Evolutionary conservation across 352 stramenopile species (phyloP).

Genomic region (Phytophthora tentaculata): DNA sequence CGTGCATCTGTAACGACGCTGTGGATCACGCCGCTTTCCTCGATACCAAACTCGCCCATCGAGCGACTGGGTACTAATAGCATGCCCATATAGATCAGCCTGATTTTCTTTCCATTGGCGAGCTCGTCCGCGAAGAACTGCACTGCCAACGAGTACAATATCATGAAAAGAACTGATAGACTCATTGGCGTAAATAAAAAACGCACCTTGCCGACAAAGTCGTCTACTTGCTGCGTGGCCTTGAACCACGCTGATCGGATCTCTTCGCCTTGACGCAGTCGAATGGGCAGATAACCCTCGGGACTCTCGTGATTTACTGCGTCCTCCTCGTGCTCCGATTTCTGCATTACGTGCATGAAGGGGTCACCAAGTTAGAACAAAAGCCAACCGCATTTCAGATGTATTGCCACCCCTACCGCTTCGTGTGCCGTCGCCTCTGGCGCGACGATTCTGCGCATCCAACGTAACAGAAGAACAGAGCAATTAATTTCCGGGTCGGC

Average conservation of each 20-base stretch:
- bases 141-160: constrained; percentile 10
- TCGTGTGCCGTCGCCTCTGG: constrained; percentile 34
- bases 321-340: constrained; percentile 18
- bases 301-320: constrained; percentile 36
- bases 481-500: constrained; percentile 1
- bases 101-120: constrained; percentile 61
- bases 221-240: constrained; percentile 64
- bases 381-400: not conserved
- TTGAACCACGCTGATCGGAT: constrained; percentile 68
- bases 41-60: constrained; percentile 83
- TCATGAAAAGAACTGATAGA: not conserved
- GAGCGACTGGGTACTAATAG: constrained; percentile 61
- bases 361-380: constrained; percentile 8
- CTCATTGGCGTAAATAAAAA: too few relatives aligned
- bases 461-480: constrained; percentile 20
- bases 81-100: constrained; percentile 87
- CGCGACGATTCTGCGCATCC: constrained; percentile 47
- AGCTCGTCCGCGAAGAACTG: constrained; percentile 75
- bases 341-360: constrained; percentile 15
- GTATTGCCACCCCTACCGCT: constrained; percentile 9
- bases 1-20: constrained; percentile 73
- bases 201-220: constrained; percentile 55
- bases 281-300: constrained; percentile 56
- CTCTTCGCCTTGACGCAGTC: constrained; percentile 65
- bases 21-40: constrained; percentile 79